phyloP scores from a whole-genome alignment of 2,329 filamentous ascomycete genomes.

The Pyricularia sp. region DNA sequence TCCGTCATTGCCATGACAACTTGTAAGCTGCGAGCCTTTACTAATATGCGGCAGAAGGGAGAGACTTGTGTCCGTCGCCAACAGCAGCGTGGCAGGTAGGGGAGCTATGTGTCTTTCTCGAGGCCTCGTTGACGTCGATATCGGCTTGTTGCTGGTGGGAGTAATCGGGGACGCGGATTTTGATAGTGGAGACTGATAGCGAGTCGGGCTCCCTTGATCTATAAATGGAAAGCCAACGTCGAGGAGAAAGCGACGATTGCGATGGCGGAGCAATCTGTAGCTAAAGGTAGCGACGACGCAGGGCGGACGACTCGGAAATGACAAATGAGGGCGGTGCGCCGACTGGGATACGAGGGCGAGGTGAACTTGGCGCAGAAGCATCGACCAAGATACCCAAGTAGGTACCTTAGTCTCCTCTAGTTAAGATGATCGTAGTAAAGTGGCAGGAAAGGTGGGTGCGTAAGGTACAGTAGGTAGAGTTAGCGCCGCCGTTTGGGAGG shows the following conservation, averaged over 20 bases:
- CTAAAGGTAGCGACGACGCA: background rate
- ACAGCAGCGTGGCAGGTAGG: background rate
- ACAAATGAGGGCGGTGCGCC: background rate
- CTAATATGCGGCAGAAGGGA: background rate
- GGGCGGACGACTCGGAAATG: background rate
- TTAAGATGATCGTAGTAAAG: background rate
- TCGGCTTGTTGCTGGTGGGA: background rate
- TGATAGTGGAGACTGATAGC: background rate
- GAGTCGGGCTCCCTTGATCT: background rate
- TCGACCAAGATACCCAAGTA: background rate
- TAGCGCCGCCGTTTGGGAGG: background rate
- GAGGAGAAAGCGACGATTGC: background rate
- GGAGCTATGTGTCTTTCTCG: background rate
- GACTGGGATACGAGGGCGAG: background rate
- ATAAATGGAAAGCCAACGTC: background rate
- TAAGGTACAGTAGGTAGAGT: background rate
- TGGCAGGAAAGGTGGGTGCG: background rate
- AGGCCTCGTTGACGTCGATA: background rate
- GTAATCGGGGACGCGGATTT: background rate
- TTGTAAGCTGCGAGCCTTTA: background rate
- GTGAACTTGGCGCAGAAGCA: background rate
- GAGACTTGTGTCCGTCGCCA: background rate
- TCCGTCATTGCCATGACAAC: conserved; percentile 18
- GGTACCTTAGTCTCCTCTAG: background rate
- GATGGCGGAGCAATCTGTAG: background rate